phyloP scores from a whole-genome alignment of 1,139 yeast species.

The Diutina mesorugosa region DNA sequence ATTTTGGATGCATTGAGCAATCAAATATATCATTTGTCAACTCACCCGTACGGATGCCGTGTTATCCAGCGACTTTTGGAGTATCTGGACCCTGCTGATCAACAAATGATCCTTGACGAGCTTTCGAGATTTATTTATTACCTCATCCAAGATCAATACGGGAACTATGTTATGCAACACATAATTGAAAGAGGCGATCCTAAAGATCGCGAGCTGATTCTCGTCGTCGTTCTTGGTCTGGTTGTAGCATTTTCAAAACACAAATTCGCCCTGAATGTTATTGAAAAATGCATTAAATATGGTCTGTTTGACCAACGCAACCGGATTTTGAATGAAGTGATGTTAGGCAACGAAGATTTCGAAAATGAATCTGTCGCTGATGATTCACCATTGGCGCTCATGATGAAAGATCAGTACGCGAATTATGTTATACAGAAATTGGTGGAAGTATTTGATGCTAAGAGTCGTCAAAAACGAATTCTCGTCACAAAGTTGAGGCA shows the following conservation, averaged over 20 bases:
- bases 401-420: constrained; percentile 98
- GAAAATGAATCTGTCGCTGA: constrained; percentile 29
- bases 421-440: constrained; percentile 93
- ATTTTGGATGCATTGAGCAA: constrained; percentile 61
- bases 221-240: constrained; percentile 34
- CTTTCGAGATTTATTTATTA: constrained; percentile 61
- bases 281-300: constrained; percentile 79
- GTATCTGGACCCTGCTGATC: constrained; percentile 52
- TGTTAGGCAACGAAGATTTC: constrained; percentile 34
- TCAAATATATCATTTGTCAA: constrained; percentile 79
- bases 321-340: constrained; percentile 48
- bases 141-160: constrained; percentile 90
- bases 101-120: constrained; percentile 52
- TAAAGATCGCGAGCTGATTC: constrained; percentile 28
- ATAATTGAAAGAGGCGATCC: constrained; percentile 69
- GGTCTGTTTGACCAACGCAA: constrained; percentile 55
- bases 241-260: constrained; percentile 81
- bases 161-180: constrained; percentile 95
- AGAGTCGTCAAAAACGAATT: constrained; percentile 49
- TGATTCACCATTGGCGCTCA: constrained; percentile 54
- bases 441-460: constrained; percentile 61
- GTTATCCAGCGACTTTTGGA: constrained; percentile 89
- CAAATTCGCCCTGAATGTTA: constrained; percentile 95
- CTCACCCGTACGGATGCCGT: constrained; percentile 96
- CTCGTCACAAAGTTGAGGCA: constrained; percentile 52